These are phyloP conservation scores for Stereocaulon alpinum DNA, from an alignment of 495 filamentous ascomycete species.

Conservation along the genomic window DNA sequence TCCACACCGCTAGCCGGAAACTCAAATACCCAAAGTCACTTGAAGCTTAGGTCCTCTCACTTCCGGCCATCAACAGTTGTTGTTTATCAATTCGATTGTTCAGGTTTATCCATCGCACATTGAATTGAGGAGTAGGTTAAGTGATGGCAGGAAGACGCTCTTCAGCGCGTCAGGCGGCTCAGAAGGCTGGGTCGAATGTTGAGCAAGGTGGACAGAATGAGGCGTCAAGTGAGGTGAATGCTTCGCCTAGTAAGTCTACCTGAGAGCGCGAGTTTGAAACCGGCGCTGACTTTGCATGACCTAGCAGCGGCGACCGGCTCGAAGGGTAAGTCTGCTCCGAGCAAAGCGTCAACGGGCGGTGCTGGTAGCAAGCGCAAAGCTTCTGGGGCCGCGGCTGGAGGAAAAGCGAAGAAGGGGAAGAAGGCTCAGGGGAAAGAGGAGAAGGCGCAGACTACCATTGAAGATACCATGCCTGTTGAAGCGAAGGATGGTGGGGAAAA, in stretches of 20 bases:
- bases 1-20: too few species aligned
- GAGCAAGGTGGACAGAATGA: too few species aligned
- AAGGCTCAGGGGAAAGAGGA: constrained; percentile 20
- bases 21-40: too few species aligned
- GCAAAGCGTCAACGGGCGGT: constrained; percentile 10
- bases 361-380: constrained; percentile 23
- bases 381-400: constrained; percentile 2
- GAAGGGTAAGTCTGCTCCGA: background rate
- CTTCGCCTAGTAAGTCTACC: too few species aligned
- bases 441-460: constrained; percentile 24
- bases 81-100: background rate
- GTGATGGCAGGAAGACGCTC: constrained; percentile 18
- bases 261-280: too few species aligned
- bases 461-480: constrained; percentile 19
- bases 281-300: too few species aligned
- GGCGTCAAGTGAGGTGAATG: too few species aligned
- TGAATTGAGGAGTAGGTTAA: background rate
- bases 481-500: constrained; percentile 10
- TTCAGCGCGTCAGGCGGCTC: constrained; percentile 23
- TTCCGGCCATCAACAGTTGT: background rate
- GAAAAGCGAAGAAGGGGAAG: constrained; percentile 22
- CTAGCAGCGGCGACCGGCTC: too few species aligned
- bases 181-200: constrained; percentile 8
- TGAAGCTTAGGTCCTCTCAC: too few species aligned
- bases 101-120: background rate